These are phyloP conservation scores for Hypoxylon rickii DNA, from an alignment of 495 filamentous ascomycete species.

Conservation along the genomic window DNA sequence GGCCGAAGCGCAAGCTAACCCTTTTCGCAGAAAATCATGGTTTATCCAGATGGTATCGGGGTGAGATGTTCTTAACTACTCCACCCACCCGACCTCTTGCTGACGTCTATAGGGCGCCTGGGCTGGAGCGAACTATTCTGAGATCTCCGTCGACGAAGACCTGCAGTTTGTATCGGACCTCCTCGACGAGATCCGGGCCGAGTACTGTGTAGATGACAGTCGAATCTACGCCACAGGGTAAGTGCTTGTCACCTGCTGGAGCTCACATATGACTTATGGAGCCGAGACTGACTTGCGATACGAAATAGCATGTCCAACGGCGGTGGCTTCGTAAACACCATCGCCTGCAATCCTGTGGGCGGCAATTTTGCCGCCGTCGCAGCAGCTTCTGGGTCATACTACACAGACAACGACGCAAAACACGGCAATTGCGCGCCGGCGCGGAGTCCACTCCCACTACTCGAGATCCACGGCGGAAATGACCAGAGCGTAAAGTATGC, in stretches of 20 bases:
- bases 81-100: background rate
- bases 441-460: slow-evolving; percentile 44
- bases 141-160: slow-evolving; percentile 46
- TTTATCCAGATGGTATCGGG: slow-evolving; percentile 38
- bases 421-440: slow-evolving; percentile 39
- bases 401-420: slow-evolving; percentile 36
- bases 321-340: slow-evolving; percentile 56
- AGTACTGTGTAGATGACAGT: slow-evolving; percentile 56
- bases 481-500: slow-evolving; percentile 45
- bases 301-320: slow-evolving; percentile 53
- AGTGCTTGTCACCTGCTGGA: background rate
- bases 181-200: slow-evolving; percentile 45
- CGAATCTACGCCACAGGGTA: slow-evolving; percentile 57
- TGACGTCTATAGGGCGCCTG: slow-evolving; percentile 33
- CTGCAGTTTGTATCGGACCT: slow-evolving; percentile 54
- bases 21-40: slow-evolving; percentile 38
- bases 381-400: slow-evolving; percentile 40
- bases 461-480: slow-evolving; percentile 53
- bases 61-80: slow-evolving; percentile 17
- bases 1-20: background rate
- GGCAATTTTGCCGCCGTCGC: slow-evolving; percentile 53
- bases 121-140: slow-evolving; percentile 41
- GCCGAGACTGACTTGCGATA: background rate
- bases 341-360: slow-evolving; percentile 55
- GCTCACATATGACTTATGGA: no score